These are phyloP conservation scores for Taxillus chinensis DNA, from an alignment of 164 flowering plant species.

Conservation along the genomic window DNA sequence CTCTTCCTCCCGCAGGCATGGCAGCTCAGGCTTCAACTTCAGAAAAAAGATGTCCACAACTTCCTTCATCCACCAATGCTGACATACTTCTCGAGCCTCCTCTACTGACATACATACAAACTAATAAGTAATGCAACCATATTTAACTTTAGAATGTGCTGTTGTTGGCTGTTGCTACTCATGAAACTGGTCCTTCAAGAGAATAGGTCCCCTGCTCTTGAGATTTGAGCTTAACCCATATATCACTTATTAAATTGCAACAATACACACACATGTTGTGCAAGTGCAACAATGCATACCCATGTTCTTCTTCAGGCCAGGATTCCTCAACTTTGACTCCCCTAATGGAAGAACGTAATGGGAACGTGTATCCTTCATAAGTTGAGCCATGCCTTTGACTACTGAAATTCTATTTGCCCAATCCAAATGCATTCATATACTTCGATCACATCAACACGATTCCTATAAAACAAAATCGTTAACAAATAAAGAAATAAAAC, in stretches of 20 bases:
- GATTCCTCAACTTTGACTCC: constrained; percentile 54
- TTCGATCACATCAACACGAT: background rate
- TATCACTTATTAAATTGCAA: no score
- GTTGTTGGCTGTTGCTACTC: no score
- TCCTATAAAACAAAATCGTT: no score
- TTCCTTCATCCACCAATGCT: constrained; percentile 40
- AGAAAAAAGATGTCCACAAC: constrained; percentile 24
- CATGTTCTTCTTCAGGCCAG: constrained; percentile 79
- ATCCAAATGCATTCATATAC: constrained; percentile 17
- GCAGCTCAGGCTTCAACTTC: constrained; percentile 11
- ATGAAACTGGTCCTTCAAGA: no score
- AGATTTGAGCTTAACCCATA: no score
- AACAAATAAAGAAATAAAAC: no score
- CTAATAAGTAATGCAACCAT: no score
- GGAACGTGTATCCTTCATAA: constrained; percentile 71
- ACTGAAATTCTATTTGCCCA: constrained; percentile 65
- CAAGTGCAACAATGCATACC: constrained; percentile 29
- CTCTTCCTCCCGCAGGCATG: background rate
- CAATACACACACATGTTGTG: no score
- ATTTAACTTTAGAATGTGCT: no score
- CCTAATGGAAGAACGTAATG: no score
- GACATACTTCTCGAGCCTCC: constrained; percentile 36
- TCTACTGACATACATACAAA: constrained; percentile 31
- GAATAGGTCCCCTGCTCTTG: no score
- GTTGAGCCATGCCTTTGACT: constrained; percentile 52